Evolutionary conservation across 345 rosid species (phyloP), one percentile per base, ranked within the genome.

Genomic region (Aquilaria malaccensis): DNA sequence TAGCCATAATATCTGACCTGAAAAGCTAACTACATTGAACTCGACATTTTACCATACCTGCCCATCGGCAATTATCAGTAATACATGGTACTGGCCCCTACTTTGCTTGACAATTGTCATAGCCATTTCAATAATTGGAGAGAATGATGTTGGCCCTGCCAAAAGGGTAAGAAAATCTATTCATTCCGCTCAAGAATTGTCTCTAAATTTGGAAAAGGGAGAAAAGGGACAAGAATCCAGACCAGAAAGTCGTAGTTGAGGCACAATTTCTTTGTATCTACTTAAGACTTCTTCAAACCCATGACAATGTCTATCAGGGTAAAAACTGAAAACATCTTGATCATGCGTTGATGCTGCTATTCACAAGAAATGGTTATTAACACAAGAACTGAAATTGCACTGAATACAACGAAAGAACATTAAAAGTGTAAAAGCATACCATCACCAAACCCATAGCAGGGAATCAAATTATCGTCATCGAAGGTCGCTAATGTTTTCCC

Each of bases 1-100:
- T 37, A 9, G 43, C 7, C 5, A 37, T 37, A 37, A 37, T 37
- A 37, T 37, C 7, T 37, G 3, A 37, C 43, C 7, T 5, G 4
- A 37, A 37, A 37, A 37, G 43, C 43, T 37, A 37, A 37, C 7
- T 37, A 37, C 7, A 37, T 9, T 37, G 43, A 37, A 7, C 10
- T 32, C 2, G 45, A 55, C 43, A 37, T 7, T 37, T 37, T 37
- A 37, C 43, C 43, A 55, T 68, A 83, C 89, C 90, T 81, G 90
- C 46, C 90, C 87, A 70, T 84, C 87, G 1, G 87, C 90, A 63
- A 84, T 84, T 64, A 84, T 84, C 62, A 84, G 31, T 59, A 84
- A 73, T 50, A 84, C 90, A 50, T 84, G 90, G 81, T 81, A 84
- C 55, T 84, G 90, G n/a, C 87, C 87, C 31, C 79, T 81, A 69